Evolutionary conservation across 495 filamentous ascomycete species (phyloP).

Genomic region (Saxophila tyrrhenica): DNA sequence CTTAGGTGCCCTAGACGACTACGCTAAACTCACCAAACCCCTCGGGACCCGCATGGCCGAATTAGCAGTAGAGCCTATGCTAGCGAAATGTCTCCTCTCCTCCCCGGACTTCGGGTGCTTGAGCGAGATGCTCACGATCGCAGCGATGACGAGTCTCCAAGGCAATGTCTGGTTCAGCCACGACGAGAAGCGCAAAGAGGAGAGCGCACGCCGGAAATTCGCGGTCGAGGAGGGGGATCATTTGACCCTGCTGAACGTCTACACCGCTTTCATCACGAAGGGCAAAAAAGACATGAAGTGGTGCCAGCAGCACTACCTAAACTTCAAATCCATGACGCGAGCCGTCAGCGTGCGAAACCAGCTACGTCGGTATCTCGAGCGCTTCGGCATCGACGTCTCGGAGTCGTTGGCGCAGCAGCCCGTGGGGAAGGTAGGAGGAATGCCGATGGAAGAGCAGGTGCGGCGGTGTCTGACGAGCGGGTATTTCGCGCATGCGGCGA

Average conservation of each 20-base stretch:
- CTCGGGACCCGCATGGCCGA: constrained; percentile 88
- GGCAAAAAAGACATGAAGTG: constrained; percentile 77
- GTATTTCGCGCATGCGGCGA: constrained; percentile 90
- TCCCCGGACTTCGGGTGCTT: constrained; percentile 65
- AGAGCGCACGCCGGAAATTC: constrained; percentile 68
- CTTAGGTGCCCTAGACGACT: constrained; percentile 77
- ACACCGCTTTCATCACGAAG: constrained; percentile 77
- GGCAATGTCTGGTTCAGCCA: constrained; percentile 66
- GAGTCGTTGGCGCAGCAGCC: constrained; percentile 38
- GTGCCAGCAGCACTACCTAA: constrained; percentile 76
- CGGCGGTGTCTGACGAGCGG: constrained; percentile 78
- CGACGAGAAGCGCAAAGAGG: constrained; percentile 59
- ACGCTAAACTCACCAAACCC: constrained; percentile 83
- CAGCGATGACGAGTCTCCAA: constrained; percentile 85
- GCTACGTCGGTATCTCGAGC: constrained; percentile 74
- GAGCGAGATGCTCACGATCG: constrained; percentile 79
- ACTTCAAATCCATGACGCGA: constrained; percentile 68
- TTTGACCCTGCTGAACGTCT: constrained; percentile 86
- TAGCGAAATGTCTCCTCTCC: constrained; percentile 80
- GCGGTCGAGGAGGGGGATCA: constrained; percentile 93
- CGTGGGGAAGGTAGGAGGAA: neutral
- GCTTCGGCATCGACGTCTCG: constrained; percentile 64
- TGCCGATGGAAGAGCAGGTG: constrained; percentile 57
- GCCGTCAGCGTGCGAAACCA: constrained; percentile 82
- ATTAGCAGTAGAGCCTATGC: constrained; percentile 90